phyloP scores from a whole-genome alignment of 2,329 filamentous ascomycete species.

The Calonectria multiphialidica region DNA sequence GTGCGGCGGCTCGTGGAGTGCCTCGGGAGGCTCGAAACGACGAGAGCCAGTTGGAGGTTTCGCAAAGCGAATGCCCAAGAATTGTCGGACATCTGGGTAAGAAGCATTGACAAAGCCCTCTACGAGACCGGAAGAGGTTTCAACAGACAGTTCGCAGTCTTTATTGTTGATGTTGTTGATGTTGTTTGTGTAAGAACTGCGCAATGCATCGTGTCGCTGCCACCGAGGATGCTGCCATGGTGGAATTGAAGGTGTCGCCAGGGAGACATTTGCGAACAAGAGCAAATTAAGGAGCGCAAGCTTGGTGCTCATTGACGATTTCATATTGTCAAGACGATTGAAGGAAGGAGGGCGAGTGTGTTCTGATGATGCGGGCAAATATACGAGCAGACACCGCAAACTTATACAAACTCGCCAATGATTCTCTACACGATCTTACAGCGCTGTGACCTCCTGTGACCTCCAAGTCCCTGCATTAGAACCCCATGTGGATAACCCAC shows the following conservation, averaged over 20 bases:
- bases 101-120: constrained; percentile 2
- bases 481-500: not conserved
- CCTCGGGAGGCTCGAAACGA: not conserved
- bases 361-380: not conserved
- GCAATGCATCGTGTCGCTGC: not conserved
- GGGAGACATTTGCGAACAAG: not conserved
- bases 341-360: not conserved
- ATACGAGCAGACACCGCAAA: not conserved
- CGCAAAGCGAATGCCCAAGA: constrained; percentile 1
- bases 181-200: not conserved
- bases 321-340: not conserved
- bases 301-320: not conserved
- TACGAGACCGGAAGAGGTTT: not conserved
- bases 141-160: too few species aligned
- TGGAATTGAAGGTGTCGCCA: not conserved
- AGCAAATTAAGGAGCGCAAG: not conserved
- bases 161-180: too few species aligned
- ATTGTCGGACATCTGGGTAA: not conserved
- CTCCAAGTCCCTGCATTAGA: not conserved
- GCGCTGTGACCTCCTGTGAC: too few species aligned
- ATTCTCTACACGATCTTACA: not conserved
- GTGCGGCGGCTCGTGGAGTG: not conserved
- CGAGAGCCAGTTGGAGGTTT: not conserved
- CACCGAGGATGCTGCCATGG: not conserved
- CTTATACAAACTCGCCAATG: not conserved